Evolutionary conservation across 2,329 filamentous ascomycete genomes (phyloP).

Genomic region (Fusarium compactum): DNA sequence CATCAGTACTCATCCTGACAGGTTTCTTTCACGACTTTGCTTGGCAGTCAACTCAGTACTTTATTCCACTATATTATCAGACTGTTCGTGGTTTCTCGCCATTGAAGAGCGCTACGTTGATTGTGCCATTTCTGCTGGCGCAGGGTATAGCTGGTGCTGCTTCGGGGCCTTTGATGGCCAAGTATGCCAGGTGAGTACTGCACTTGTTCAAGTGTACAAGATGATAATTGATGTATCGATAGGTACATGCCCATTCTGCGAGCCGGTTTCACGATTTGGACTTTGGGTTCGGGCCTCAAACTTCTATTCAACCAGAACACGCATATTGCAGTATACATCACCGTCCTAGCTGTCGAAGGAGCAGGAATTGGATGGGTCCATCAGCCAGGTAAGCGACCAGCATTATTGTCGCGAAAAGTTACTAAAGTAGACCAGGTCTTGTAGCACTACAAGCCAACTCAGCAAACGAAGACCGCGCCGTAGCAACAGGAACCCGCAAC

Average conservation of each 20-base stretch:
- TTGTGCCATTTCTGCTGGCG: not conserved
- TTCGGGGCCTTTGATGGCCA: not conserved
- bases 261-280: not conserved
- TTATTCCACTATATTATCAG: slow-evolving; percentile 1
- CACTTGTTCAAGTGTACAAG: accelerated
- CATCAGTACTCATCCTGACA: not conserved
- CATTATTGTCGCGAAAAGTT: no score
- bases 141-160: slow-evolving; percentile 6
- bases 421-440: no score
- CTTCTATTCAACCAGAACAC: not conserved
- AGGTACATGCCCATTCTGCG: not conserved
- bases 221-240: accelerated
- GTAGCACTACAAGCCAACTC: slow-evolving; percentile 1
- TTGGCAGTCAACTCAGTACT: slow-evolving; percentile 18
- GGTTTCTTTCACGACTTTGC: slow-evolving; percentile 5
- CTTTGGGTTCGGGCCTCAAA: not conserved
- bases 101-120: not conserved
- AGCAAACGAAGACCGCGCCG: not conserved
- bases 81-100: not conserved
- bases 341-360: not conserved
- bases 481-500: slow-evolving; percentile 7
- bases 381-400: slow-evolving; percentile 11
- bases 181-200: not conserved
- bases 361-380: slow-evolving; percentile 11
- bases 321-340: not conserved